Percentiles rank a stretch among this genome's conserved stretches.
Evolutionary conservation across 2,329 filamentous ascomycete genomes (phyloP).

Genomic region (Tricladium varicosporioides): DNA sequence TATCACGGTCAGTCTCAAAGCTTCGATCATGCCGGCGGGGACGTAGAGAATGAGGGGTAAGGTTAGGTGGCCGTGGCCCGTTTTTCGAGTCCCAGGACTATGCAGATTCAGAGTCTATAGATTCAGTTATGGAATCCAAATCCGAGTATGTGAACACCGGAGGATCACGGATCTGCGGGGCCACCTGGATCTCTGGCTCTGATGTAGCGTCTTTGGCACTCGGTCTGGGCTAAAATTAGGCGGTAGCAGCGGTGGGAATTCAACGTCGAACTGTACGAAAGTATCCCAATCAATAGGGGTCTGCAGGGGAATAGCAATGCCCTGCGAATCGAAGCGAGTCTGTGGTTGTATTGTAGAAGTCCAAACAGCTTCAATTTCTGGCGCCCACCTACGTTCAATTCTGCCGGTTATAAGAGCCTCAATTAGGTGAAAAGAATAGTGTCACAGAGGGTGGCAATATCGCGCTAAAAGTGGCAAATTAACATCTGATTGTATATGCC

Average conservation of each 20-base stretch:
- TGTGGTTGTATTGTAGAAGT: neutral
- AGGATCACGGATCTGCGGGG: neutral
- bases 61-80: neutral
- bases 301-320: neutral
- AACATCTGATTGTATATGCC: too few relatives aligned
- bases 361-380: neutral
- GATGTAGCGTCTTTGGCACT: neutral
- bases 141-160: neutral
- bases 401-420: neutral
- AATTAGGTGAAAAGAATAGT: neutral
- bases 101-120: neutral
- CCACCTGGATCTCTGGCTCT: neutral
- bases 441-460: neutral
- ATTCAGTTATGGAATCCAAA: neutral
- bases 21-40: neutral
- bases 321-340: neutral
- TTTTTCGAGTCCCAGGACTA: neutral
- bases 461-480: neutral
- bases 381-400: neutral
- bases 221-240: neutral
- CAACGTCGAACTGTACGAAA: neutral
- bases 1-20: neutral
- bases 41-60: neutral
- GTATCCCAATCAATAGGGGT: neutral
- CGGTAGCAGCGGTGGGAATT: neutral